These are phyloP conservation scores for Ogataea hybrid DNA, from an alignment of 1,139 yeast genomes.

Conservation along the genomic window DNA sequence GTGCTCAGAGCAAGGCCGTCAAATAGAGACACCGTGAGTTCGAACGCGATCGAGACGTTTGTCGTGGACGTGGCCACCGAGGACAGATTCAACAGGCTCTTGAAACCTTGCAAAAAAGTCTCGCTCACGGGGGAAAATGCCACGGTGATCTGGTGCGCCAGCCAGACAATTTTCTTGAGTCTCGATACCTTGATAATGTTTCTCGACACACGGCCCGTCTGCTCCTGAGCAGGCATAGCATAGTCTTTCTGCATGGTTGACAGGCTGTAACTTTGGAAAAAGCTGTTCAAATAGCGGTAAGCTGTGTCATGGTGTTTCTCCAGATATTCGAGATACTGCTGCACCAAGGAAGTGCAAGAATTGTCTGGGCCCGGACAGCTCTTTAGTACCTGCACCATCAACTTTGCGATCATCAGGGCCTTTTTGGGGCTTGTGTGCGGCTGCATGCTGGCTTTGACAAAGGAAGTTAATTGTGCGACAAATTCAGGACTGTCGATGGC, in stretches of 20 bases:
- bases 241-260: slow-evolving; percentile 20
- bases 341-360: slow-evolving; percentile 13
- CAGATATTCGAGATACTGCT: slow-evolving; percentile 16
- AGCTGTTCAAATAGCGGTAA: slow-evolving; percentile 15
- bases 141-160: slow-evolving; percentile 29
- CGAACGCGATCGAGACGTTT: slow-evolving; percentile 27
- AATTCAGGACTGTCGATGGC: slow-evolving; percentile 15
- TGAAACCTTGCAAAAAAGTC: slow-evolving; percentile 26
- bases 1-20: slow-evolving; percentile 26
- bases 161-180: slow-evolving; percentile 31
- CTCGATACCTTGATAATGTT: slow-evolving; percentile 19
- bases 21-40: slow-evolving; percentile 25
- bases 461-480: slow-evolving; percentile 15
- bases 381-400: slow-evolving; percentile 18
- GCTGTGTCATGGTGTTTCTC: slow-evolving; percentile 14
- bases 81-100: slow-evolving; percentile 27
- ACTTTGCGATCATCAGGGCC: slow-evolving; percentile 21
- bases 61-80: slow-evolving; percentile 29
- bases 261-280: slow-evolving; percentile 17
- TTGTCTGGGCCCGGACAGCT: slow-evolving; percentile 11
- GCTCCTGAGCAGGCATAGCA: slow-evolving; percentile 8
- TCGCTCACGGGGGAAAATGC: slow-evolving; percentile 27
- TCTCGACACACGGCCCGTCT: slow-evolving; percentile 10
- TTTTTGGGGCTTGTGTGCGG: slow-evolving; percentile 11
- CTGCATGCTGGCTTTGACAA: slow-evolving; percentile 6